Percentiles rank a stretch among this genome's conserved stretches.
Conservation (phyloP, 306 rosid genomes). For the Inga leiocalycina region DNA sequence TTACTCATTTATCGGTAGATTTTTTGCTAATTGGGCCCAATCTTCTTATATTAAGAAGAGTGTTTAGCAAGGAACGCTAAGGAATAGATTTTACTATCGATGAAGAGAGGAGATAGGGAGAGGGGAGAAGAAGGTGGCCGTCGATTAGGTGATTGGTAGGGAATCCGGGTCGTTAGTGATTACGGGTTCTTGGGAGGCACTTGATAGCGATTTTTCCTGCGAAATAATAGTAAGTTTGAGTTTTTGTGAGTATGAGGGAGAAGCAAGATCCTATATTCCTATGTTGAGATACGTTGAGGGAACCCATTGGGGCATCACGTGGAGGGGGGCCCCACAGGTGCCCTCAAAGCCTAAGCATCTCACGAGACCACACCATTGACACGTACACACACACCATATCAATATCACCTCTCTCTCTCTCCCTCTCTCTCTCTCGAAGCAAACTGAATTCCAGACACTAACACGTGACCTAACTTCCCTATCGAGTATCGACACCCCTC, state of each 20-base stretch:
- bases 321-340: slow-evolving; percentile 75
- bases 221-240: neutral
- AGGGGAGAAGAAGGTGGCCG: too few relatives aligned
- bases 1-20: too few relatives aligned
- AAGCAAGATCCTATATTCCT: slow-evolving; percentile 49
- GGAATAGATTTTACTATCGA: too few relatives aligned
- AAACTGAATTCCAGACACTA: slow-evolving; percentile 67
- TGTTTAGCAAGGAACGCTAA: too few relatives aligned
- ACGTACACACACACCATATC: slow-evolving; percentile 17
- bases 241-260: slow-evolving; percentile 39
- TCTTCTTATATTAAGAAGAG: too few relatives aligned
- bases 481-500: slow-evolving; percentile 56
- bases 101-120: too few relatives aligned
- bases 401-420: slow-evolving; percentile 3
- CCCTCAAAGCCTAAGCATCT: slow-evolving; percentile 56
- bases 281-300: slow-evolving; percentile 56
- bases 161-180: too few relatives aligned
- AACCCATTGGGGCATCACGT: slow-evolving; percentile 81
- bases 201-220: too few relatives aligned
- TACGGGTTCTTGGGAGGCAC: too few relatives aligned
- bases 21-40: too few relatives aligned
- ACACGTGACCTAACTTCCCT: slow-evolving; percentile 90
- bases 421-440: slow-evolving; percentile 38
- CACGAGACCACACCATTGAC: slow-evolving; percentile 53
- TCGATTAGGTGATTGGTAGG: too few relatives aligned